These are phyloP conservation scores for Acanthamoeba rhysodes DNA, from an alignment of 208 protist genomes.

Conservation along the genomic window DNA sequence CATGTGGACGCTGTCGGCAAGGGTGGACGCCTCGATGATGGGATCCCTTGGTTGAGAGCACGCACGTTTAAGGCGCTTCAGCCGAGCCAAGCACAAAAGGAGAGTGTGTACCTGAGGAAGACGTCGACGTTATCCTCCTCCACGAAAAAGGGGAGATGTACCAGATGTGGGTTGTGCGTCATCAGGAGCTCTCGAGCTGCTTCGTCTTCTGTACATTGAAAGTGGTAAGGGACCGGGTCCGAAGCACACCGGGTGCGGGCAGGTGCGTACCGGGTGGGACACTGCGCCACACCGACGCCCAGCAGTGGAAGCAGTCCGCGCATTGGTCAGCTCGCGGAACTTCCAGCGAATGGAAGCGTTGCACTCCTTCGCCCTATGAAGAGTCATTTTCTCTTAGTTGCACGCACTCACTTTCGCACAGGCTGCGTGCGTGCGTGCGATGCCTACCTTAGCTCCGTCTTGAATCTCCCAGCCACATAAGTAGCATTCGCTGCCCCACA, in stretches of 20 bases:
- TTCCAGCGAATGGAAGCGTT: background rate
- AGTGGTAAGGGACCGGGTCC: no score
- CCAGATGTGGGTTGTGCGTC: background rate
- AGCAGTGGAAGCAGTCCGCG: background rate
- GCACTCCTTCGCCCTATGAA: background rate
- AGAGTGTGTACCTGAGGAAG: background rate
- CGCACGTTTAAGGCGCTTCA: background rate
- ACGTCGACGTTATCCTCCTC: slow-evolving; percentile 30
- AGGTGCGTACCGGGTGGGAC: background rate
- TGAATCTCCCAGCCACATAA: slow-evolving; percentile 28
- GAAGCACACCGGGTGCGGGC: no score
- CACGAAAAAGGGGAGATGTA: background rate
- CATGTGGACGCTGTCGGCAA: background rate
- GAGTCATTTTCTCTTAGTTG: background rate
- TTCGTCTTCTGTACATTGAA: background rate
- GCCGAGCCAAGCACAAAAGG: background rate
- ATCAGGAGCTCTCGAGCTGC: background rate
- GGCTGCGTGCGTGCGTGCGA: no score
- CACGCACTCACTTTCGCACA: no score
- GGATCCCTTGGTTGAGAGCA: background rate
- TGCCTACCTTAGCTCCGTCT: slow-evolving; percentile 1
- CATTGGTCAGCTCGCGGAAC: background rate
- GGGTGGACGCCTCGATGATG: background rate
- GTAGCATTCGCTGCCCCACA: background rate
- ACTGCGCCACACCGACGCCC: background rate